These are phyloP conservation scores for Xylariaceae sp. DNA, from an alignment of 2,329 filamentous ascomycete species.

Conservation along the genomic window DNA sequence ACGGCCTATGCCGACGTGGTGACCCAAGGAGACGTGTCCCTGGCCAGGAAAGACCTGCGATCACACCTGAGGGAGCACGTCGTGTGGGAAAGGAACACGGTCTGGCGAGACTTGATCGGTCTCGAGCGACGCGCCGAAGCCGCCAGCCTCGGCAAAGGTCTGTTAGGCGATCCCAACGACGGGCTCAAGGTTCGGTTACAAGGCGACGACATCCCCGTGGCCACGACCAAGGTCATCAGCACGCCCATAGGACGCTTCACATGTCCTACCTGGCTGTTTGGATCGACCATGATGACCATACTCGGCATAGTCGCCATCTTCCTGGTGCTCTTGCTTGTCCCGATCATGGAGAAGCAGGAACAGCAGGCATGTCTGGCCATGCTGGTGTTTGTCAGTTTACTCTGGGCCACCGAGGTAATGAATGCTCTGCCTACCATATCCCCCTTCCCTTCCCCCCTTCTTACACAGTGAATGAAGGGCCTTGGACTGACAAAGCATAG, in stretches of 20 bases:
- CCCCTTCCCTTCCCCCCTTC: not conserved
- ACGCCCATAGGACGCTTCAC: constrained; percentile 76
- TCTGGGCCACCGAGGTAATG: constrained; percentile 91
- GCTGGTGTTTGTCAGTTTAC: constrained; percentile 83
- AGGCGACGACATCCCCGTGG: constrained; percentile 68
- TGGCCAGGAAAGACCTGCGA: constrained; percentile 79
- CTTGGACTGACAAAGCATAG: constrained; percentile 37
- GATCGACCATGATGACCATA: constrained; percentile 72
- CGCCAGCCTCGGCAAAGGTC: constrained; percentile 78
- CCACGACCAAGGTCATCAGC: constrained; percentile 59
- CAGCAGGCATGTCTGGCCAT: constrained; percentile 95
- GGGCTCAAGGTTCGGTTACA: constrained; percentile 66
- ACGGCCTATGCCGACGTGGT: constrained; percentile 74
- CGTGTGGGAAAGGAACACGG: constrained; percentile 97
- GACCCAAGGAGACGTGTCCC: constrained; percentile 69
- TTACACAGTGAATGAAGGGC: not conserved
- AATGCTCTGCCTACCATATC: no score
- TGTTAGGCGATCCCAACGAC: constrained; percentile 71
- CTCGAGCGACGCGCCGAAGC: constrained; percentile 94
- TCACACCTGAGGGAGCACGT: constrained; percentile 93
- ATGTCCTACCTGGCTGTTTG: constrained; percentile 78
- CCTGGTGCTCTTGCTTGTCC: constrained; percentile 64
- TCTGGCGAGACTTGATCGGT: constrained; percentile 98
- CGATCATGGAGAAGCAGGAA: constrained; percentile 79
- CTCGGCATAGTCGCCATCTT: constrained; percentile 69